These are phyloP conservation scores for Colletotrichum graminicola DNA, from an alignment of 2,329 filamentous ascomycete genomes.

Conservation along the genomic window DNA sequence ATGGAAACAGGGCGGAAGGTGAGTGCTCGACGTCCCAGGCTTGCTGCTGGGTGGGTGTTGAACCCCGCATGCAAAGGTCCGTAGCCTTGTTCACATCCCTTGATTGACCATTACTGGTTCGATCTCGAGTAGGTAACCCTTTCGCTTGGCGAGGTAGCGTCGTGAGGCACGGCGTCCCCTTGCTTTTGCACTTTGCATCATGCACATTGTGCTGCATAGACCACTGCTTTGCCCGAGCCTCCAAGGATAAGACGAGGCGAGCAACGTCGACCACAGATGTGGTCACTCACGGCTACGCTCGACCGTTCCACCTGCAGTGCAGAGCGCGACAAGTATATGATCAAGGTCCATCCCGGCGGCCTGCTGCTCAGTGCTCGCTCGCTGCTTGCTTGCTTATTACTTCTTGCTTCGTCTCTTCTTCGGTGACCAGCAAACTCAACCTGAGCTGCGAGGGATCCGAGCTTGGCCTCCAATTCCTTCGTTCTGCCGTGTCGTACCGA, in stretches of 20 bases:
- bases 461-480: conserved; percentile 9
- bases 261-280: conserved; percentile 22
- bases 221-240: conserved; percentile 11
- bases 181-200: conserved; percentile 29
- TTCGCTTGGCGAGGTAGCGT: neutral
- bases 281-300: conserved; percentile 25
- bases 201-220: conserved; percentile 24
- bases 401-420: conserved; percentile 33
- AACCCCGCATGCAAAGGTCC: conserved; percentile 31
- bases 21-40: conserved; percentile 1
- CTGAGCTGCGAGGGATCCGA: conserved; percentile 3
- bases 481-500: conserved; percentile 8
- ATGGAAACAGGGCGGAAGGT: conserved; percentile 40
- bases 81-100: conserved; percentile 30
- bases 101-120: conserved; percentile 26
- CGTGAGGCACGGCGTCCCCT: conserved; percentile 14
- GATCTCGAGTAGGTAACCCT: conserved; percentile 2
- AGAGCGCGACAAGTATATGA: conserved; percentile 35
- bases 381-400: neutral
- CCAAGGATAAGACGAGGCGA: conserved; percentile 38
- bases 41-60: conserved; percentile 22
- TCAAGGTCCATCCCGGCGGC: conserved; percentile 23
- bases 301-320: conserved; percentile 9
- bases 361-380: neutral
- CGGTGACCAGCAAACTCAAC: conserved; percentile 31